These are phyloP conservation scores for Sphagnum fallax DNA, from an alignment of 228 moss, liverwort and hornwort genomes.

Conservation along the genomic window DNA sequence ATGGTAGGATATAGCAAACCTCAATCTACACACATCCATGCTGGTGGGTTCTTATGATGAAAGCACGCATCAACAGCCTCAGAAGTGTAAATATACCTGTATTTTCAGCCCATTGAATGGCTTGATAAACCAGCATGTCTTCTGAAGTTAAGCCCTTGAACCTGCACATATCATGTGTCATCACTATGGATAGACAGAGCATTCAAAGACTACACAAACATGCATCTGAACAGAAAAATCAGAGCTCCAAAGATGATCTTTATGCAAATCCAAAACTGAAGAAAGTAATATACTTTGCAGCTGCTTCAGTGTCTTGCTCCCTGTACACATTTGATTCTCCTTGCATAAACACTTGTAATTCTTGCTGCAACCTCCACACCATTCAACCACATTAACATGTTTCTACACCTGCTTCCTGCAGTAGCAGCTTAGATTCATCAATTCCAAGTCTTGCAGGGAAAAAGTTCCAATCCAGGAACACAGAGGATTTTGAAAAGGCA, in stretches of 20 bases:
- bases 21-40: neutral
- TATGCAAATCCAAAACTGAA: neutral
- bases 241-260: too few relatives aligned
- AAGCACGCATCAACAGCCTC: neutral
- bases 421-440: too few relatives aligned
- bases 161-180: constrained; percentile 20
- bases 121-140: constrained; percentile 91
- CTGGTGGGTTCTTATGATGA: neutral
- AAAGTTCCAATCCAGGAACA: too few relatives aligned
- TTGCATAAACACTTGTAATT: constrained; percentile 34
- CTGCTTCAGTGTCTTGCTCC: constrained; percentile 53
- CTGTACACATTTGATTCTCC: constrained; percentile 71
- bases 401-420: too few relatives aligned
- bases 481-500: too few relatives aligned
- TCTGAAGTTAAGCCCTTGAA: constrained; percentile 81
- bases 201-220: too few relatives aligned
- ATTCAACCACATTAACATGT: neutral
- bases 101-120: constrained; percentile 73
- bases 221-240: too few relatives aligned
- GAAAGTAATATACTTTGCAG: constrained; percentile 45
- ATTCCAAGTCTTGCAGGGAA: too few relatives aligned
- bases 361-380: constrained; percentile 37
- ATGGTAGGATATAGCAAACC: too few relatives aligned
- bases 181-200: too few relatives aligned
- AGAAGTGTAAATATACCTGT: constrained; percentile 30